Evolutionary conservation across 495 filamentous ascomycete species (phyloP).

Genomic region (Pseudoneurospora amorphoporcata): DNA sequence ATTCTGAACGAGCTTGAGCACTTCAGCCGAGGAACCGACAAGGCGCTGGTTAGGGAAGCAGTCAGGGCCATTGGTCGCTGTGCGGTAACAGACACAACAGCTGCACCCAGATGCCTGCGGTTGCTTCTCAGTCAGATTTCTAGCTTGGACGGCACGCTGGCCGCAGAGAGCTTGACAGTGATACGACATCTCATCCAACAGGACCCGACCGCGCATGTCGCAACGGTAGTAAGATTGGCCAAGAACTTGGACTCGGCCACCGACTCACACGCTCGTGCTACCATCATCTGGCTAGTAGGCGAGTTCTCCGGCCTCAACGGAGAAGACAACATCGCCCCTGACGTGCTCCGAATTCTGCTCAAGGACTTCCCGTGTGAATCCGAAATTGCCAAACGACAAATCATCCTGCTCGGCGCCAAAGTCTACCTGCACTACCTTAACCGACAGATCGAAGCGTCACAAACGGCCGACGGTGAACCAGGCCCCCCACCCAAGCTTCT

Average conservation of each 20-base stretch:
- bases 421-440: conserved; percentile 88
- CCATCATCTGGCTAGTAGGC: conserved; percentile 94
- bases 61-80: conserved; percentile 90
- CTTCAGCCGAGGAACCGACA: conserved; percentile 69
- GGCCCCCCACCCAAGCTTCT: conserved; percentile 16
- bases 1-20: conserved; percentile 89
- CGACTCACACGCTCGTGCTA: conserved; percentile 76
- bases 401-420: conserved; percentile 84
- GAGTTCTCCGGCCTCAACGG: conserved; percentile 76
- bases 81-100: conserved; percentile 62
- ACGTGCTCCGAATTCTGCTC: conserved; percentile 81
- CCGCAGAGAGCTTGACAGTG: conserved; percentile 83
- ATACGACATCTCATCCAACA: conserved; percentile 94
- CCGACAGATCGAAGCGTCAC: conserved; percentile 32
- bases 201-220: conserved; percentile 60
- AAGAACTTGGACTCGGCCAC: conserved; percentile 80
- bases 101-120: conserved; percentile 64
- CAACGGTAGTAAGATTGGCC: conserved; percentile 80
- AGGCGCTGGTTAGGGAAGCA: conserved; percentile 71
- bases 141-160: conserved; percentile 72
- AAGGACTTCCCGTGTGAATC: conserved; percentile 76
- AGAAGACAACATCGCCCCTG: conserved; percentile 79
- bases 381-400: conserved; percentile 79
- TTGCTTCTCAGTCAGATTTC: conserved; percentile 78
- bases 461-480: conserved; percentile 13